Evolutionary conservation across 1,284 basidiomycete species (phyloP).

Genomic region (Coniferiporia sulphurascens): DNA sequence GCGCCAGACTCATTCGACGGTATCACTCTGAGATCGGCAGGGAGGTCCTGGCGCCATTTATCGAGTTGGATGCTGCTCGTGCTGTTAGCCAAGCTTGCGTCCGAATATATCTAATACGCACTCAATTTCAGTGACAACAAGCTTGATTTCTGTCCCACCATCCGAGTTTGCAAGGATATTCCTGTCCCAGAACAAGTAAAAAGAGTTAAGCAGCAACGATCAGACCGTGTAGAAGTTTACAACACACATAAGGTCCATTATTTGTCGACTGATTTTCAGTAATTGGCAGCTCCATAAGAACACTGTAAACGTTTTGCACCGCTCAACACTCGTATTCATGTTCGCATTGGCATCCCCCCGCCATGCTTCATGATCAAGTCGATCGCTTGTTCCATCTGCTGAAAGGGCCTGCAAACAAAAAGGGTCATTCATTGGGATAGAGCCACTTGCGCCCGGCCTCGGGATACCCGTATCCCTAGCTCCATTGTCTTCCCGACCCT

Average conservation of each 20-base stretch:
- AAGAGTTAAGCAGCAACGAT: neutral
- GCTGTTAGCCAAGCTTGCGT: neutral
- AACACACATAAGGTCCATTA: slow-evolving; percentile 58
- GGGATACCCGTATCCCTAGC: neutral
- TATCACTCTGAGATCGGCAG: slow-evolving; percentile 50
- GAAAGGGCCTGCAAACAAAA: slow-evolving; percentile 4
- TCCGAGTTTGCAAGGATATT: slow-evolving; percentile 38
- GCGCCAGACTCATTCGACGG: slow-evolving; percentile 43
- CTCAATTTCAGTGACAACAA: slow-evolving; percentile 53
- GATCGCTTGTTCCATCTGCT: neutral
- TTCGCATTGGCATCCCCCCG: neutral
- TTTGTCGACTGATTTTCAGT: slow-evolving; percentile 47
- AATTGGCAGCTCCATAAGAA: slow-evolving; percentile 52
- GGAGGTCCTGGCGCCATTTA: slow-evolving; percentile 52
- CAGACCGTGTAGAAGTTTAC: neutral
- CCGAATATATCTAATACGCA: slow-evolving; percentile 24
- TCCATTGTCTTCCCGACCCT: neutral
- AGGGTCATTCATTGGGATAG: slow-evolving; percentile 13
- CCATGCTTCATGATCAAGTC: slow-evolving; percentile 13
- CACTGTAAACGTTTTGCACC: slow-evolving; percentile 38
- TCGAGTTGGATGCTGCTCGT: slow-evolving; percentile 50
- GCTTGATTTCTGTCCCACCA: slow-evolving; percentile 34
- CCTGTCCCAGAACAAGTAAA: slow-evolving; percentile 25
- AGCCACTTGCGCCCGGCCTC: neutral
- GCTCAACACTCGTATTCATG: neutral